Evolutionary conservation across 2,329 filamentous ascomycete genomes (phyloP).

Genomic region (Magnaporthiopsis rhizophila): DNA sequence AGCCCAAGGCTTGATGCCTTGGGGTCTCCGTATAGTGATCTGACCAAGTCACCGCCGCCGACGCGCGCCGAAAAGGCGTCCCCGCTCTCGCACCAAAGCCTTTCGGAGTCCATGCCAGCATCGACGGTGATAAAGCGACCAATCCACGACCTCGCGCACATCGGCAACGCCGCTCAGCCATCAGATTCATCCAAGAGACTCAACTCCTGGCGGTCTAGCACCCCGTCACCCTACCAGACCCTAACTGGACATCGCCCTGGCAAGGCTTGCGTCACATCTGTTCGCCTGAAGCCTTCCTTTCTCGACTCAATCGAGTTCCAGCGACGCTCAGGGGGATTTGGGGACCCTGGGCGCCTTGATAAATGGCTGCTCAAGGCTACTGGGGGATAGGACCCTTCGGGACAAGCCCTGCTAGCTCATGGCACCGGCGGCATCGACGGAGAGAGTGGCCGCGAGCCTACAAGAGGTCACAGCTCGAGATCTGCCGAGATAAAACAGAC

Average conservation of each 20-base stretch:
- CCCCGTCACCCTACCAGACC: neutral
- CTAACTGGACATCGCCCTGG: neutral
- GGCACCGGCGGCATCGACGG: neutral
- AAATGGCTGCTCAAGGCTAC: conserved; percentile 1
- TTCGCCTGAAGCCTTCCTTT: neutral
- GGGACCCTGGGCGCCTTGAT: neutral
- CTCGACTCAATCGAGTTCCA: neutral
- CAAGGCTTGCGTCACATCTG: neutral
- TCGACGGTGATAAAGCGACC: neutral
- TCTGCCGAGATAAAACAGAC: neutral
- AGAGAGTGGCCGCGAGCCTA: neutral
- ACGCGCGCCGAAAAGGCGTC: neutral
- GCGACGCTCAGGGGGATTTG: neutral
- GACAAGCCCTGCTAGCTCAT: neutral
- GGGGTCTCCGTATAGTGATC: conserved; percentile 1
- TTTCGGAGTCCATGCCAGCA: neutral
- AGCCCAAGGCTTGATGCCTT: neutral
- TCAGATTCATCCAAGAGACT: neutral
- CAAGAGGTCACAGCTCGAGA: neutral
- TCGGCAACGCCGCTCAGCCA: neutral
- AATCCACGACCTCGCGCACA: neutral
- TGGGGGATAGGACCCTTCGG: conserved; percentile 1
- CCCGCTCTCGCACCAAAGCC: neutral
- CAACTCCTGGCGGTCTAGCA: neutral
- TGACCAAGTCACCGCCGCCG: neutral